Evolutionary conservation across 2,329 filamentous ascomycete genomes (phyloP).

Genomic region (Penicillium nordicum): DNA sequence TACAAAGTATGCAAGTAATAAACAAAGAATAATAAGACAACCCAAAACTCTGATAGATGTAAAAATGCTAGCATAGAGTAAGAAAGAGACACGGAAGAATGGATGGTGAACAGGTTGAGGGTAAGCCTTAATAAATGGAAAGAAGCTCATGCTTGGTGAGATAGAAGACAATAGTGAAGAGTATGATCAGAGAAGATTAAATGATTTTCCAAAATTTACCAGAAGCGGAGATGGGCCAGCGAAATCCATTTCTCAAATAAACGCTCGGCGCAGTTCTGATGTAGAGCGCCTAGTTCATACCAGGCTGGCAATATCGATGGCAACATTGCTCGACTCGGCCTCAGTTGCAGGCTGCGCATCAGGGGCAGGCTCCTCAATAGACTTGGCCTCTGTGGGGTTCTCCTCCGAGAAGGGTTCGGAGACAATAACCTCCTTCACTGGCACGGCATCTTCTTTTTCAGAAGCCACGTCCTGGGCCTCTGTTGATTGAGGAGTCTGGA

Average conservation of each 20-base stretch:
- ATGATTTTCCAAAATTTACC: slow-evolving; percentile 7
- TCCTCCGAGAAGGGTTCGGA: background rate
- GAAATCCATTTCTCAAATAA: background rate
- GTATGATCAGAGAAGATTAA: slow-evolving; percentile 17
- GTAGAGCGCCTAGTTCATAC: slow-evolving; percentile 16
- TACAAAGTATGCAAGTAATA: slow-evolving; percentile 9
- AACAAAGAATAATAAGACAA: background rate
- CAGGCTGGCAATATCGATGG: slow-evolving; percentile 27
- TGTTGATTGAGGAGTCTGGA: background rate
- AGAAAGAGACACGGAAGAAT: background rate
- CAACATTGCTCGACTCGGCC: slow-evolving; percentile 19
- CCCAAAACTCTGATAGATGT: slow-evolving; percentile 2
- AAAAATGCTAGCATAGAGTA: background rate
- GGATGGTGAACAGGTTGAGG: background rate
- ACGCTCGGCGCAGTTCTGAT: background rate
- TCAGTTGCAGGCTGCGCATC: slow-evolving; percentile 9
- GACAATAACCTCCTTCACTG: background rate
- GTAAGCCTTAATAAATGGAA: background rate
- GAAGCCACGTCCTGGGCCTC: background rate
- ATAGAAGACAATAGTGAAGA: slow-evolving; percentile 5
- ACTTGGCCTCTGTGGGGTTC: background rate
- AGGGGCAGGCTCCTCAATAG: slow-evolving; percentile 2
- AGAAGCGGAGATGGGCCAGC: background rate
- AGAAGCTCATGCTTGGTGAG: background rate
- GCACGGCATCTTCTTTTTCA: background rate